Evolutionary conservation across 2,329 filamentous ascomycete species (phyloP).

Genomic region (Penicillium nordicum): DNA sequence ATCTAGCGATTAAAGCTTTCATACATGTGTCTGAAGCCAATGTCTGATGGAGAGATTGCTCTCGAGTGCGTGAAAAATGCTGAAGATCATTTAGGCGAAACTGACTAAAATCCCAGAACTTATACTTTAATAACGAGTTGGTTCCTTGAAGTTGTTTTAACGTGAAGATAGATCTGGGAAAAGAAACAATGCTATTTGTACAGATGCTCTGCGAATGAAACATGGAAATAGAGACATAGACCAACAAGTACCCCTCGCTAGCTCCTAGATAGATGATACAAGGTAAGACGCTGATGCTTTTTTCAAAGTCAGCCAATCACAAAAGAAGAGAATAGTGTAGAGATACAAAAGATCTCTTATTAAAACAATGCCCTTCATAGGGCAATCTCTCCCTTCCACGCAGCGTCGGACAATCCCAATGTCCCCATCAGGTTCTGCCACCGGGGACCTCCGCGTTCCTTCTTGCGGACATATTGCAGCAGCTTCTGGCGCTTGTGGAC

Average conservation of each 20-base stretch:
- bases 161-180: neutral
- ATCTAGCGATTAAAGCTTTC: neutral
- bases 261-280: slow-evolving; percentile 10
- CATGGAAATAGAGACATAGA: slow-evolving; percentile 2
- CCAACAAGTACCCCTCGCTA: slow-evolving; percentile 11
- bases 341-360: slow-evolving; percentile 15
- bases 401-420: slow-evolving; percentile 80
- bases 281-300: slow-evolving; percentile 15
- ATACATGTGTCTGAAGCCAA: neutral
- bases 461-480: slow-evolving; percentile 77
- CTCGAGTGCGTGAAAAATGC: neutral
- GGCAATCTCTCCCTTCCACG: slow-evolving; percentile 86
- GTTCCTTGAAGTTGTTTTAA: neutral
- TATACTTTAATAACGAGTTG: neutral
- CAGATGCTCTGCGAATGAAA: slow-evolving; percentile 14
- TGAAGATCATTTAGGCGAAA: neutral
- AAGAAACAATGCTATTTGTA: slow-evolving; percentile 25
- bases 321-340: slow-evolving; percentile 2
- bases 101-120: neutral
- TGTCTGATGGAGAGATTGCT: neutral
- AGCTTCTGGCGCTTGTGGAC: slow-evolving; percentile 88
- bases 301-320: slow-evolving; percentile 6
- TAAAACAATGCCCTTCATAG: slow-evolving; percentile 49
- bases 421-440: slow-evolving; percentile 84
- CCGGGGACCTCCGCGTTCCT: slow-evolving; percentile 85